Evolutionary conservation across 345 rosid genomes (phyloP).

Genomic region (Theobroma cacao): DNA sequence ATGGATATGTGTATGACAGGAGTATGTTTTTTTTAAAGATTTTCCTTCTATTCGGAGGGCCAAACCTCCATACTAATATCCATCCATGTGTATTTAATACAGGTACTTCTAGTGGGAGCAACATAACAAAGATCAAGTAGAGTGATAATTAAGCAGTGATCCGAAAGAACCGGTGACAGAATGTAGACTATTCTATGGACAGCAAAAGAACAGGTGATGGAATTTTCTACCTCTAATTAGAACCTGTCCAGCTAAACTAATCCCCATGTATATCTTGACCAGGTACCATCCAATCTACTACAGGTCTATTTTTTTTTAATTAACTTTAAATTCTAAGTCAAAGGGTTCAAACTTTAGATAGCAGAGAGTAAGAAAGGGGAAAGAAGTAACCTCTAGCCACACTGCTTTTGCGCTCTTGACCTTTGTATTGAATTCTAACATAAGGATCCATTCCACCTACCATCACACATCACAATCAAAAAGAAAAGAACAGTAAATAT

Average conservation of each 20-base stretch:
- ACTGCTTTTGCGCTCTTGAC: constrained; percentile 63
- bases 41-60: too few species aligned
- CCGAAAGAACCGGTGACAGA: neutral
- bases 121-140: neutral
- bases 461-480: neutral
- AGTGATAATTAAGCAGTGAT: neutral
- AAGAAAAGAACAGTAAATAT: neutral
- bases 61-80: too few species aligned
- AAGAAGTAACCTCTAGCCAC: constrained; percentile 55
- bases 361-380: neutral
- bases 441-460: constrained; percentile 77
- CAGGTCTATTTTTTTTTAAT: neutral
- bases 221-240: neutral
- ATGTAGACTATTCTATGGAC: too few species aligned
- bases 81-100: too few species aligned
- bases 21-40: too few species aligned
- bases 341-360: too few species aligned
- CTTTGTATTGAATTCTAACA: constrained; percentile 65
- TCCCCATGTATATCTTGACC: neutral
- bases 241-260: neutral
- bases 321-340: neutral
- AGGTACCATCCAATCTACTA: neutral
- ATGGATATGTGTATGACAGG: too few species aligned
- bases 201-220: too few species aligned
- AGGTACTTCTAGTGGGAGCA: too few species aligned